Conservation (phyloP, 768 basidiomycete genomes). For the Tubosaeta brunneosetosa region DNA sequence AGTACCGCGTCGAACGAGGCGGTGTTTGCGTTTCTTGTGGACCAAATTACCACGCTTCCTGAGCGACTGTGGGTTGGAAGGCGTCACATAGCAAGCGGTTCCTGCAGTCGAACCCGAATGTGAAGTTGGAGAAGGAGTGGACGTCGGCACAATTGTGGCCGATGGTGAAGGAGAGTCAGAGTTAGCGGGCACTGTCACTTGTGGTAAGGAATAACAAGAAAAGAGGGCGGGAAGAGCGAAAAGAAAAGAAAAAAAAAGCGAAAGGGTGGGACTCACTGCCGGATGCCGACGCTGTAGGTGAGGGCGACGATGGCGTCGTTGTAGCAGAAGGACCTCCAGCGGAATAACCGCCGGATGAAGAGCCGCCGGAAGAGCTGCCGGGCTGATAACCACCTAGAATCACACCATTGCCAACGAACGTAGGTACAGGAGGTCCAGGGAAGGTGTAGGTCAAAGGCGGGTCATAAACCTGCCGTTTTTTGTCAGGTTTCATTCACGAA, state of each 20-base stretch:
- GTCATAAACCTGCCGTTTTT: slow-evolving; percentile 24
- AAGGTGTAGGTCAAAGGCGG: slow-evolving; percentile 39
- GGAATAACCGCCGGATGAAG: background rate
- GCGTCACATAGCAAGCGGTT: slow-evolving; percentile 15
- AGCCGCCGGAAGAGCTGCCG: background rate
- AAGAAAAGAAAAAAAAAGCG: slow-evolving; percentile 1
- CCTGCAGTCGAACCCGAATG: slow-evolving; percentile 9
- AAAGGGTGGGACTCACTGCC: slow-evolving; percentile 13
- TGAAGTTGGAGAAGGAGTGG: slow-evolving; percentile 5
- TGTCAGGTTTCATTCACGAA: background rate
- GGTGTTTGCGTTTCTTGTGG: slow-evolving; percentile 21
- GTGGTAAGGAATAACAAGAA: slow-evolving; percentile 14
- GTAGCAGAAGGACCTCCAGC: slow-evolving; percentile 12
- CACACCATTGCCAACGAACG: slow-evolving; percentile 30
- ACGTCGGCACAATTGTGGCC: background rate
- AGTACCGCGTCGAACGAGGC: slow-evolving; percentile 16
- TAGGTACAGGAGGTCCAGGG: slow-evolving; percentile 50
- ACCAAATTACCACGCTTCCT: slow-evolving; percentile 16
- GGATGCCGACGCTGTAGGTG: slow-evolving; percentile 15
- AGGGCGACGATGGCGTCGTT: slow-evolving; percentile 6
- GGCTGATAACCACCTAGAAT: slow-evolving; percentile 19
- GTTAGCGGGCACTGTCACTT: slow-evolving; percentile 24
- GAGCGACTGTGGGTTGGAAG: slow-evolving; percentile 3
- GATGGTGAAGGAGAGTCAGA: slow-evolving; percentile 12
- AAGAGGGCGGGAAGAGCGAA: background rate